Conservation (phyloP, 495 filamentous ascomycete genomes). For the Podospora conica region DNA sequence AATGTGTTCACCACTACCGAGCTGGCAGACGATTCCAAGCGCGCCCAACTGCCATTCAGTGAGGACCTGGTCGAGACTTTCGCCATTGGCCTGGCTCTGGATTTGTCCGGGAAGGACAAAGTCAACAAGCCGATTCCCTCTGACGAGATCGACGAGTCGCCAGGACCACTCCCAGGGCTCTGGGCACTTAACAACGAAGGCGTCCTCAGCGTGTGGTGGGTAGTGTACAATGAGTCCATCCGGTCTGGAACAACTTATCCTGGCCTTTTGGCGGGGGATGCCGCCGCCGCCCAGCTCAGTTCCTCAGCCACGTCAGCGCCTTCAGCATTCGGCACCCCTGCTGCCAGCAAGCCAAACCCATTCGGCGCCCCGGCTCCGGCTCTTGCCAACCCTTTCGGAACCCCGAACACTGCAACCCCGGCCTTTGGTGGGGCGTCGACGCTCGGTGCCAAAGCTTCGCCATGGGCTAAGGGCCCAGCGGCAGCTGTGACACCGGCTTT, state of each 20-base stretch:
- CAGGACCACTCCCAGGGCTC: conserved; percentile 76
- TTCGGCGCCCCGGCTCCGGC: conserved; percentile 21
- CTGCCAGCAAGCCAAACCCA: conserved; percentile 14
- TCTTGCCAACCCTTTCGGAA: conserved; percentile 30
- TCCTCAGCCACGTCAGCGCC: not conserved
- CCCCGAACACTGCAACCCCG: conserved; percentile 16
- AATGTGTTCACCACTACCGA: conserved; percentile 67
- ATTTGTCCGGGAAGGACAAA: conserved; percentile 74
- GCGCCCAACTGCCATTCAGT: conserved; percentile 67
- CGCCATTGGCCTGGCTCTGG: conserved; percentile 71
- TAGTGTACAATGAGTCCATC: conserved; percentile 83
- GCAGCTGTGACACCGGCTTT: conserved; percentile 31
- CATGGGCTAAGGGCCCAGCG: conserved; percentile 30
- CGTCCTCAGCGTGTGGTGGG: conserved; percentile 78
- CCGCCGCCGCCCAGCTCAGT: conserved; percentile 27
- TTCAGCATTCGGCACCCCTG: conserved; percentile 30
- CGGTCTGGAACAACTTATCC: conserved; percentile 64
- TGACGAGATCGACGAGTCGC: conserved; percentile 65
- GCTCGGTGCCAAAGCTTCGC: conserved; percentile 36
- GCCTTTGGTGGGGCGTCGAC: conserved; percentile 36
- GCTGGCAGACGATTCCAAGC: conserved; percentile 67
- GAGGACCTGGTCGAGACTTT: conserved; percentile 61
- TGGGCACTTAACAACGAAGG: conserved; percentile 88
- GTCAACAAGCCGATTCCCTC: conserved; percentile 70
- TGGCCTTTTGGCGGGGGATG: conserved; percentile 49